A percentile compares a stretch with the other conserved stretches of the same genome.
Evolutionary conservation across 768 basidiomycete species (phyloP).

Genomic region (Russula abietina): DNA sequence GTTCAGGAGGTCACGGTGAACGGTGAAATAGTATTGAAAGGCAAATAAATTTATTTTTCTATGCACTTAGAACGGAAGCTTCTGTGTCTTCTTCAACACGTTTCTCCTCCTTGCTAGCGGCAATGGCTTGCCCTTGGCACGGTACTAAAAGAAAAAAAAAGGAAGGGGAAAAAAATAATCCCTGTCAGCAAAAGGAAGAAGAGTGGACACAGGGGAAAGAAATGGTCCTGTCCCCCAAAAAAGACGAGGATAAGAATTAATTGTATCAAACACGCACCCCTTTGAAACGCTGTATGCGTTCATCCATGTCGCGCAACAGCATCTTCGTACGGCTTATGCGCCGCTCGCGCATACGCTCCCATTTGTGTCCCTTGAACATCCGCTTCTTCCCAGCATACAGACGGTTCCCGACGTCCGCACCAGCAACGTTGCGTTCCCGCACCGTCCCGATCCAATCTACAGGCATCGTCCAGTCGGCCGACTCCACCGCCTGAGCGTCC

Average conservation of each 20-base stretch:
- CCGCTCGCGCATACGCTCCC: slow-evolving; percentile 57
- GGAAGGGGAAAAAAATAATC: not conserved
- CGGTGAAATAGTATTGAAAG: not conserved
- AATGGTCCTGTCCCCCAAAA: too few relatives aligned
- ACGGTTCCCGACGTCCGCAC: slow-evolving; percentile 48
- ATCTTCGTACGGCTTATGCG: slow-evolving; percentile 44
- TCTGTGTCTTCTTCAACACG: slow-evolving; percentile 23
- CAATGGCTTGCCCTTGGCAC: slow-evolving; percentile 19
- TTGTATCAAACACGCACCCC: too few relatives aligned
- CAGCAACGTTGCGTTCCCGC: slow-evolving; percentile 36
- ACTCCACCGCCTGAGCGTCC: not conserved
- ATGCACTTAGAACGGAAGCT: slow-evolving; percentile 22
- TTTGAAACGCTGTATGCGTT: slow-evolving; percentile 61
- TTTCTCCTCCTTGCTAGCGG: slow-evolving; percentile 20
- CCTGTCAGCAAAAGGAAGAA: slow-evolving; percentile 1
- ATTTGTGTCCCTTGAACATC: slow-evolving; percentile 94
- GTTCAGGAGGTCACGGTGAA: not conserved
- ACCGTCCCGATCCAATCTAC: slow-evolving; percentile 31
- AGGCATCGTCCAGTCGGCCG: slow-evolving; percentile 32
- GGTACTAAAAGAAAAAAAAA: slow-evolving; percentile 15
- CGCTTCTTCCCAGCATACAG: slow-evolving; percentile 71
- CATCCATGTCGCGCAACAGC: slow-evolving; percentile 64
- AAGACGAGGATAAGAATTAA: too few relatives aligned
- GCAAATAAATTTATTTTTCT: not conserved
- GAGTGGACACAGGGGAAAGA: not conserved